Conservation (phyloP, 202 grass and related monocot species). For the Bolboschoenoplectus hybrid region DNA sequence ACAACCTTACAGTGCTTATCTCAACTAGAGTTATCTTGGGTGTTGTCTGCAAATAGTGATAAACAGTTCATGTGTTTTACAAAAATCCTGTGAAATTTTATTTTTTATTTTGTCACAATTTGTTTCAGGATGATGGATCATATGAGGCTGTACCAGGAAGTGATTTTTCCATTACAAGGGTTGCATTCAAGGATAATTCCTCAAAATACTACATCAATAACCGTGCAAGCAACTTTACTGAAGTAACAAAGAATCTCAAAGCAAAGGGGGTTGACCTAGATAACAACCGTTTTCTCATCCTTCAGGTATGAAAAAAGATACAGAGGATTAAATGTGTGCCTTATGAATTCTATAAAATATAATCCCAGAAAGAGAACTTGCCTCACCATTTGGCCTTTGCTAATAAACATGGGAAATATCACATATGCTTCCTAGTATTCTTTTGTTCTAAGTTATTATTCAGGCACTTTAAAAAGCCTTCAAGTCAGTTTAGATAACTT, state of each 20-base stretch:
- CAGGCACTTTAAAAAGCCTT: background rate
- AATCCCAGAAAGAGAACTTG: background rate
- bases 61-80: background rate
- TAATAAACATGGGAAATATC: constrained; percentile 28
- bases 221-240: constrained; percentile 84
- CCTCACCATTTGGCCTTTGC: constrained; percentile 11
- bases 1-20: constrained; percentile 12
- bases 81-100: constrained; percentile 23
- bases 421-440: background rate
- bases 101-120: constrained; percentile 25
- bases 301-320: constrained; percentile 64
- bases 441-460: background rate
- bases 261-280: constrained; percentile 94
- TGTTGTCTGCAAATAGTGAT: background rate
- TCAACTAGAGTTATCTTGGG: background rate
- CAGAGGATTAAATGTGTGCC: background rate
- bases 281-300: constrained; percentile 98
- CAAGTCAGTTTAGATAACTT: constrained; percentile 19
- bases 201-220: constrained; percentile 98
- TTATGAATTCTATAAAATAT: background rate
- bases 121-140: constrained; percentile 75
- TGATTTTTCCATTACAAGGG: constrained; percentile 75
- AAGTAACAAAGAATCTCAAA: constrained; percentile 87
- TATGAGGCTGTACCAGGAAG: constrained; percentile 74
- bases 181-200: constrained; percentile 88